Evolutionary conservation across 2,329 filamentous ascomycete genomes (phyloP), one percentile per base, ranked within the genome.

Genomic region (Xylariaceae sp.): DNA sequence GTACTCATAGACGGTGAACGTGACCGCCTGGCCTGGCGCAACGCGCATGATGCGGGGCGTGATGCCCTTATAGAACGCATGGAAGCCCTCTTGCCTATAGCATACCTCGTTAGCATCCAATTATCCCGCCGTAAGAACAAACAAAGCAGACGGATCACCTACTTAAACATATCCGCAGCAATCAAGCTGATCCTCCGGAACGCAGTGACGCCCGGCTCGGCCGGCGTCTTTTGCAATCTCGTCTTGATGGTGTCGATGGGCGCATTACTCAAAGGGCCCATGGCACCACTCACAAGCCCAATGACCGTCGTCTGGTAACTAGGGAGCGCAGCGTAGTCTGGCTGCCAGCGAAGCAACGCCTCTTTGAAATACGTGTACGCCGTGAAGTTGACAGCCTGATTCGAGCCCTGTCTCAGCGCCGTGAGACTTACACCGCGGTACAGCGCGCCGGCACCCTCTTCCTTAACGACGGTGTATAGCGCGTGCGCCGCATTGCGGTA

Each of bases 201-300:
- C 11, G 94, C 92, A 42, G 84, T 88, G 64, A 91, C 86, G 14
- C 92, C 91, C 5, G 84, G 80, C 70, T 87, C 80, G 3, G 88
- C 90, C 0, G 90, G 89, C 45, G 85, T 94, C 73, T 90, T 94
- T 70, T 99, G 94, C 68, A 99, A 74, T 44, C 94, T 78, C 39
- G 94, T 99, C 83, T 99, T 99, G 76, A 99, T 97, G 36, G 94
- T 99, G 66, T 99, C 94, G 67, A 99, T 97, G 18, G 94, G 94
- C 27, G 95, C 94, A 67, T 99, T 99, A 61, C 88, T 94, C 65
- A 99, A 81, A 5, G 94, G 94, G 1, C 94, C 94, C 82, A 99
- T 95, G 54, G 94, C 94, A 60, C 94, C 94, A 47, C 84, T 89
- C 22, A 99, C 85, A 48, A 99, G 78, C 32, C 91, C 94, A 60